Percentiles rank a stretch among this genome's conserved stretches.
Conservation (phyloP, 2,329 filamentous ascomycete genomes). For the Paraconiothyrium brasiliense region DNA sequence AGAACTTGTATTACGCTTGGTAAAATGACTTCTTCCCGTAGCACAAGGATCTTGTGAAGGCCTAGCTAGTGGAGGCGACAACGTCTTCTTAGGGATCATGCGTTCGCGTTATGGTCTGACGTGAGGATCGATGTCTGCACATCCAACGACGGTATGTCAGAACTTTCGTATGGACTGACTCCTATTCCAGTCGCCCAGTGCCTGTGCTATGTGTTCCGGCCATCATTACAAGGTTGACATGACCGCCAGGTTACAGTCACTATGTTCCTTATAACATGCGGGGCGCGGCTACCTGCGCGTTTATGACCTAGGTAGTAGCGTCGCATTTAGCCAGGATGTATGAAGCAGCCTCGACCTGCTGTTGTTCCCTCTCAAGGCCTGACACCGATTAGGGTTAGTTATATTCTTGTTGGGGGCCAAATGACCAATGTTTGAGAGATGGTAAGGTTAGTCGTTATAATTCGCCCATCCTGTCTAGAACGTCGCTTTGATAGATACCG, state of each 20-base stretch:
- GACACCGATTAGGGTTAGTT: too few relatives aligned
- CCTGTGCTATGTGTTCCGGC: not conserved
- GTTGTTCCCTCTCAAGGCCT: too few relatives aligned
- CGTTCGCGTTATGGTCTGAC: not conserved
- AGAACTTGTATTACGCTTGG: slow-evolving; percentile 5
- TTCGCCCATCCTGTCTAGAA: too few relatives aligned
- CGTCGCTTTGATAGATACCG: too few relatives aligned
- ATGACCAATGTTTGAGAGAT: too few relatives aligned
- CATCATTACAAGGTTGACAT: not conserved
- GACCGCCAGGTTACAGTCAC: not conserved
- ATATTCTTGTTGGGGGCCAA: too few relatives aligned
- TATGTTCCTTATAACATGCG: not conserved
- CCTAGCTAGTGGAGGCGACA: not conserved
- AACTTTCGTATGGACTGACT: not conserved
- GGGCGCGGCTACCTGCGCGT: not conserved
- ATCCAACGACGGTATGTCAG: not conserved
- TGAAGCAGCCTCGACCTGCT: too few relatives aligned
- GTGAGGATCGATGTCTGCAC: not conserved
- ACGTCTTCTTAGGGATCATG: not conserved
- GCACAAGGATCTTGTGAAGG: slow-evolving; percentile 1
- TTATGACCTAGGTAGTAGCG: too few relatives aligned
- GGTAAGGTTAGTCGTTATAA: too few relatives aligned
- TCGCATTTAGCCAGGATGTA: too few relatives aligned
- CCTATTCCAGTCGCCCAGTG: not conserved
- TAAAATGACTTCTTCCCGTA: not conserved